Conservation (phyloP, 306 rosid genomes). For the Oxytropis ochrocephala region DNA sequence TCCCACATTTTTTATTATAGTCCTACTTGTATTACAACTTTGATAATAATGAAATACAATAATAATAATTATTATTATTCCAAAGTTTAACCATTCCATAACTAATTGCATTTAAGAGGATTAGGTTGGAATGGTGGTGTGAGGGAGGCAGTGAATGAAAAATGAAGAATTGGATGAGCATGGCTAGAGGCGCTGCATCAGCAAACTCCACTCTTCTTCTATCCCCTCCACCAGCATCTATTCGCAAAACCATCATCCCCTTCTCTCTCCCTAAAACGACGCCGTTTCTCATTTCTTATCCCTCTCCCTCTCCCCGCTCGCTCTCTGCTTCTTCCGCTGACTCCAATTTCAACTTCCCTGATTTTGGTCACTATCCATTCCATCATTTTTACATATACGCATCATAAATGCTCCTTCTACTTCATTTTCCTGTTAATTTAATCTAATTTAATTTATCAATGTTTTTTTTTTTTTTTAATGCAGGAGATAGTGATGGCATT, state of each 20-base stretch:
- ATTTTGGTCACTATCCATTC: slow-evolving; percentile 28
- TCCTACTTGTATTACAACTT: too few relatives aligned
- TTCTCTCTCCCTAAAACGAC: slow-evolving; percentile 23
- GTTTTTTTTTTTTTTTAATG: not conserved
- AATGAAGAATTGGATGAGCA: too few relatives aligned
- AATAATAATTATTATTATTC: too few relatives aligned
- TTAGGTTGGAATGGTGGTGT: too few relatives aligned
- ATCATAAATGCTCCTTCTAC: not conserved
- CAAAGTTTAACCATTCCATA: too few relatives aligned
- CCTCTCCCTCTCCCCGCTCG: slow-evolving; percentile 29
- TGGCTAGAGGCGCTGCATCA: slow-evolving; percentile 18
- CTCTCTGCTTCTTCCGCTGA: slow-evolving; percentile 26
- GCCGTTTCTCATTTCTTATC: slow-evolving; percentile 14
- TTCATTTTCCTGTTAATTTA: not conserved
- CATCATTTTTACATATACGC: not conserved
- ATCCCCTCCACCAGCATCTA: not conserved
- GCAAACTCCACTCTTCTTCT: slow-evolving; percentile 16
- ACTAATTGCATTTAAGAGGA: too few relatives aligned
- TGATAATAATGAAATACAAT: too few relatives aligned
- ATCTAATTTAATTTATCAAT: not conserved
- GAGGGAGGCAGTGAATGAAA: too few relatives aligned
- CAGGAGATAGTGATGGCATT: slow-evolving; percentile 17
- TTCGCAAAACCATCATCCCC: slow-evolving; percentile 9
- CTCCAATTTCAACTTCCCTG: not conserved
- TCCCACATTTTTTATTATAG: too few relatives aligned